Evolutionary conservation across 2,329 filamentous ascomycete genomes (phyloP), one percentile per base, ranked within the genome.

Genomic region (Fusarium phyllophilum): DNA sequence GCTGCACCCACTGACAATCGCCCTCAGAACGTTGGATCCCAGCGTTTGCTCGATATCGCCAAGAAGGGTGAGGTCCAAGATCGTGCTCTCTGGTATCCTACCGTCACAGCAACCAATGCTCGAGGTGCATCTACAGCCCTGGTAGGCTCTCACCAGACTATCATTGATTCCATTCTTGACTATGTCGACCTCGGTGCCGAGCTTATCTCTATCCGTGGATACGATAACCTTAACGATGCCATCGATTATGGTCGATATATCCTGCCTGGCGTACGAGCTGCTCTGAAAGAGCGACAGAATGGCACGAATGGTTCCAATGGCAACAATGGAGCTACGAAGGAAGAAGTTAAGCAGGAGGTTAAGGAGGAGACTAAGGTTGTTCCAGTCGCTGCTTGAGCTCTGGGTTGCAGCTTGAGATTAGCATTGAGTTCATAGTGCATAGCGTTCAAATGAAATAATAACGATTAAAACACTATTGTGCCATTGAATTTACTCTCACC

Each of bases 81-180:
- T 76, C 86, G 88, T 24, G 88, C 87, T 3, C 80, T 90, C n/a
- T 91, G 89, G 89, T 91, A 90, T 78, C 88, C 89, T 1, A 90
- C 89, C 1, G 89, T 90, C 9, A 89, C 88, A 5, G 89, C 89
- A 4, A 90, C 89, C 2, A 88, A 88, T 76, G 89, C 89, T 2
- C 83, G 87, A 3, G 89, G 89, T 2, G 89, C 89, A 1, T 89
- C 88, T 0, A 91, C 89, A 3, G 89, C 89, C 1, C 80, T 90
- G 41, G 89, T 90, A 0, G 89, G 89, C 8, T 88, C 86, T 6
- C 82, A 82, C 31, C 81, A 88, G 78, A 90, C 87, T 0, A 80
- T 90, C 20, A 80, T 83, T 4, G 87, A 89, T 42, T 88, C 87
- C 12, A 84, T 90, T 33, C 74, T 90, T 5, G 88, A 90, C 75